A percentile compares a stretch with the other conserved stretches of the same genome.
These are phyloP conservation scores for Lasiosphaeria hispida DNA, from an alignment of 495 filamentous ascomycete genomes.

Conservation along the genomic window DNA sequence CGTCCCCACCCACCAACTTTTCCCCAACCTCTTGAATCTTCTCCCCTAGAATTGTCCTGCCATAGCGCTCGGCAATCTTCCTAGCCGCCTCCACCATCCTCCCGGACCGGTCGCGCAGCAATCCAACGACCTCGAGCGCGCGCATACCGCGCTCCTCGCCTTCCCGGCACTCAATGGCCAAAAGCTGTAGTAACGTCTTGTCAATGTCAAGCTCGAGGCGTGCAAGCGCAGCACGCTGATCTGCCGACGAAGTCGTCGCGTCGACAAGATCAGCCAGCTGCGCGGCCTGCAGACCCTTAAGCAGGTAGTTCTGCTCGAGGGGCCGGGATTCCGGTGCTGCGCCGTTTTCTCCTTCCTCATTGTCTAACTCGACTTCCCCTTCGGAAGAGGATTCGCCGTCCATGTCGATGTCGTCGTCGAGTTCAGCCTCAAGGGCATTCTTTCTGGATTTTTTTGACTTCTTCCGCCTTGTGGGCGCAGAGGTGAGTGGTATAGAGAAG, in stretches of 20 bases:
- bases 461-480: slow-evolving; percentile 36
- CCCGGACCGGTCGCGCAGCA: slow-evolving; percentile 75
- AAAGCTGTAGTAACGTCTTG: slow-evolving; percentile 82
- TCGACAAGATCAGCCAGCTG: slow-evolving; percentile 71
- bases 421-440: slow-evolving; percentile 28
- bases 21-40: slow-evolving; percentile 83
- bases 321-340: slow-evolving; percentile 34
- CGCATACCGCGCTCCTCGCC: slow-evolving; percentile 93
- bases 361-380: slow-evolving; percentile 16
- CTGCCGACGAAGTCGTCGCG: slow-evolving; percentile 45
- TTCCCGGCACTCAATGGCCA: slow-evolving; percentile 85
- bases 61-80: slow-evolving; percentile 80
- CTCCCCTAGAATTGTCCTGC: slow-evolving; percentile 69
- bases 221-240: slow-evolving; percentile 66
- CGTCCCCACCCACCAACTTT: slow-evolving; percentile 50
- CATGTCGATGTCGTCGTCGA: slow-evolving; percentile 30
- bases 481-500: slow-evolving; percentile 77
- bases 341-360: slow-evolving; percentile 16
- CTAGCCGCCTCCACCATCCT: slow-evolving; percentile 82
- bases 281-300: slow-evolving; percentile 64
- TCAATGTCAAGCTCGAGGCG: slow-evolving; percentile 77
- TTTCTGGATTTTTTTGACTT: slow-evolving; percentile 39
- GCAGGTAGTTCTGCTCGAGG: slow-evolving; percentile 77
- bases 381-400: slow-evolving; percentile 17
- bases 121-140: slow-evolving; percentile 74